Evolutionary conservation across 768 basidiomycete genomes (phyloP).

Genomic region (Baorangia bicolor): DNA sequence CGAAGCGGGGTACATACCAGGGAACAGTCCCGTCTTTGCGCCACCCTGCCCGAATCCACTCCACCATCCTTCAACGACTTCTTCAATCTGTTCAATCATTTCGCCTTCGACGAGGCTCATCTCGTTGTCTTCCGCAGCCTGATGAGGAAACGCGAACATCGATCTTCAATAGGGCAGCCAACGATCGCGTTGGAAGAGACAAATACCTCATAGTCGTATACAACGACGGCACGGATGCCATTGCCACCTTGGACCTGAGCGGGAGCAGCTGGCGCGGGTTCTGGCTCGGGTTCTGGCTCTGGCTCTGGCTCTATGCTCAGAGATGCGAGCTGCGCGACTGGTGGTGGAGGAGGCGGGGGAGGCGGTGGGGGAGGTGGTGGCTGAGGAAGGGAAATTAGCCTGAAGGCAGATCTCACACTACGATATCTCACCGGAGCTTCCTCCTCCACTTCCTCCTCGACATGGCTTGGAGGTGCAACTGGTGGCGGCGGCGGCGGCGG

Average conservation of each 20-base stretch:
- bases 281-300: slow-evolving; percentile 34
- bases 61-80: slow-evolving; percentile 94
- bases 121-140: slow-evolving; percentile 87
- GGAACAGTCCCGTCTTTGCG: slow-evolving; percentile 75
- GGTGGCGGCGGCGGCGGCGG: slow-evolving; percentile 26
- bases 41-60: slow-evolving; percentile 69
- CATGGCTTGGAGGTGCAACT: slow-evolving; percentile 8
- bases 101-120: slow-evolving; percentile 80
- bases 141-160: background rate
- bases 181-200: background rate
- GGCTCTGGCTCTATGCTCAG: slow-evolving; percentile 37
- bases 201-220: slow-evolving; percentile 76
- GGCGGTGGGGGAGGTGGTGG: slow-evolving; percentile 40
- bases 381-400: background rate
- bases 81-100: slow-evolving; percentile 76
- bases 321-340: slow-evolving; percentile 33
- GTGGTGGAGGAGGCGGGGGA: slow-evolving; percentile 49
- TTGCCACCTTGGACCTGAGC: slow-evolving; percentile 18
- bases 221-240: slow-evolving; percentile 70
- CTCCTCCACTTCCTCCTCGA: slow-evolving; percentile 14
- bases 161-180: background rate
- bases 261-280: slow-evolving; percentile 12
- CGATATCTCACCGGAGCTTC: slow-evolving; percentile 11
- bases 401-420: background rate
- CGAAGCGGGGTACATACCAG: slow-evolving; percentile 47